phyloP scores from a whole-genome alignment of 257 asterid genomes.

The Gentiana straminea region DNA sequence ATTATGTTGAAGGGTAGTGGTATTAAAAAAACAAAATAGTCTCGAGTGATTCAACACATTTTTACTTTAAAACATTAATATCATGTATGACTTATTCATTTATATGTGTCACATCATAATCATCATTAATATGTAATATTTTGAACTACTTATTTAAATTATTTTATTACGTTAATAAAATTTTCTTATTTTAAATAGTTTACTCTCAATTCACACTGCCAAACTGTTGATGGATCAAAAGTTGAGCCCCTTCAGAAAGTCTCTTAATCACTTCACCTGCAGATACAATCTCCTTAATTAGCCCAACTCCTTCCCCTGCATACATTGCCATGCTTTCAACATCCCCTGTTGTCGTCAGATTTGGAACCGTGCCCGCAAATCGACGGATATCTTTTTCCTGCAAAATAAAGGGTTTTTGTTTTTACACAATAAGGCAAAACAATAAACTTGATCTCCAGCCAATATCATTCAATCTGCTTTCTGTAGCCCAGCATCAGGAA shows the following conservation, averaged over 20 bases:
- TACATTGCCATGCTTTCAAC: slow-evolving; percentile 85
- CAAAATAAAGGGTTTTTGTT: background rate
- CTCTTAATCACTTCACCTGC: slow-evolving; percentile 55
- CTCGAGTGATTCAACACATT: too few species aligned
- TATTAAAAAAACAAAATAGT: too few species aligned
- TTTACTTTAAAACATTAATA: too few species aligned
- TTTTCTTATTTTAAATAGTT: too few species aligned
- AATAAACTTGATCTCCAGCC: too few species aligned
- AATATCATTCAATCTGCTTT: slow-evolving; percentile 28
- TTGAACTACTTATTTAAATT: too few species aligned
- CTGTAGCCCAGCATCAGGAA: slow-evolving; percentile 16
- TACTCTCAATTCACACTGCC: background rate
- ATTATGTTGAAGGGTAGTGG: too few species aligned
- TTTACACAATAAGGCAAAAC: too few species aligned
- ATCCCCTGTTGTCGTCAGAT: slow-evolving; percentile 54
- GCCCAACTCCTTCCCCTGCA: slow-evolving; percentile 57
- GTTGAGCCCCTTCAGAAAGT: slow-evolving; percentile 59
- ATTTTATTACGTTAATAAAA: too few species aligned
- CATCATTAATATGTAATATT: too few species aligned
- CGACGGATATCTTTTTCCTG: slow-evolving; percentile 70
- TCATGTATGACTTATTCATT: too few species aligned
- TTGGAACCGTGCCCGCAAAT: slow-evolving; percentile 74
- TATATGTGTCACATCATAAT: too few species aligned
- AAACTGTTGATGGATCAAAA: slow-evolving; percentile 36
- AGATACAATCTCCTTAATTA: slow-evolving; percentile 55